A percentile compares a stretch with the other conserved stretches of the same genome.
Evolutionary conservation across 2,329 filamentous ascomycete species (phyloP).

Genomic region (Cladosporium sp.): DNA sequence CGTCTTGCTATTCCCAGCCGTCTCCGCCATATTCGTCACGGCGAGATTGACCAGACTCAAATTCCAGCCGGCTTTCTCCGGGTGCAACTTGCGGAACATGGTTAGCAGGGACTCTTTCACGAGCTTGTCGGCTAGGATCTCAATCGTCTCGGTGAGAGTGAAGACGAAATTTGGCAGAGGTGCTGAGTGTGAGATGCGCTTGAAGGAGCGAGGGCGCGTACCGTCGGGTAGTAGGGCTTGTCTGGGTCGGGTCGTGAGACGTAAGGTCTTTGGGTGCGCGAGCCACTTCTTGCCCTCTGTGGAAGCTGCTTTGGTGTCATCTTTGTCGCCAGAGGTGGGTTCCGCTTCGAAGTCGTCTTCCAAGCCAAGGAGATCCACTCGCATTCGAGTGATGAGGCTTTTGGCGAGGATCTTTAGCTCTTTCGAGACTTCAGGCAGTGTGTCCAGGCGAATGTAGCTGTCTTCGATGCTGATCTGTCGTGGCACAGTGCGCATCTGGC

Average conservation of each 20-base stretch:
- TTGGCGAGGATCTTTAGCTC: conserved; percentile 66
- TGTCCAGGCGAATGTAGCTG: conserved; percentile 72
- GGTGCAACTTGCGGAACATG: conserved; percentile 71
- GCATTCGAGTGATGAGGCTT: conserved; percentile 74
- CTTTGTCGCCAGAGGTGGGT: conserved; percentile 17
- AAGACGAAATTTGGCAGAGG: conserved; percentile 73
- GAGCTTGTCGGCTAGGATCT: conserved; percentile 62
- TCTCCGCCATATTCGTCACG: conserved; percentile 72
- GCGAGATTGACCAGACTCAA: conserved; percentile 82
- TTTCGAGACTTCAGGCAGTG: conserved; percentile 57
- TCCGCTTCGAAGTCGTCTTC: conserved; percentile 34
- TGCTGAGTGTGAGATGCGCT: conserved; percentile 70
- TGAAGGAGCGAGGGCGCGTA: conserved; percentile 55
- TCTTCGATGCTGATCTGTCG: conserved; percentile 94
- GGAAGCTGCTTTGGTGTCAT: conserved; percentile 24
- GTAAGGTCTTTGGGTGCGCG: conserved; percentile 74
- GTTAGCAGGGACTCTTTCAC: conserved; percentile 65
- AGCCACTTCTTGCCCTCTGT: conserved; percentile 56
- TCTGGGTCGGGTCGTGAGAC: conserved; percentile 70
- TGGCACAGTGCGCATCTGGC: conserved; percentile 66
- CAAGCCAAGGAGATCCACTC: conserved; percentile 63
- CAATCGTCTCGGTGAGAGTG: conserved; percentile 54
- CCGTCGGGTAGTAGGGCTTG: conserved; percentile 50
- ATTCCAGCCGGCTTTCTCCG: conserved; percentile 68
- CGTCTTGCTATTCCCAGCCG: conserved; percentile 40